These are phyloP conservation scores for Verticillium zaregamsianum DNA, from an alignment of 2,329 filamentous ascomycete genomes.

Conservation along the genomic window DNA sequence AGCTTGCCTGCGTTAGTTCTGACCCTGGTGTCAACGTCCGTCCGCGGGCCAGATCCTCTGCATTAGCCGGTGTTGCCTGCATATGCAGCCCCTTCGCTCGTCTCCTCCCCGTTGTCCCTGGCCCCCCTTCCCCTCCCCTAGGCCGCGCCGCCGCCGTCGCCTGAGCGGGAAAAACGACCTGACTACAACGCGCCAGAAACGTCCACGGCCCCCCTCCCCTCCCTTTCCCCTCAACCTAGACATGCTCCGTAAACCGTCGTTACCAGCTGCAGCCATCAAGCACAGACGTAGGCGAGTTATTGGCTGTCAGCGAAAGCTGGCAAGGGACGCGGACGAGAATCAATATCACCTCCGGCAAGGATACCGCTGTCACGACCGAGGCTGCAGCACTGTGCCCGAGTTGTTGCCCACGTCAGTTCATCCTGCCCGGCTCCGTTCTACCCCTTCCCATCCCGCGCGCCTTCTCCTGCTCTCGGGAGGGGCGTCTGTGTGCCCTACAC, in stretches of 20 bases:
- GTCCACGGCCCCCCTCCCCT: not conserved
- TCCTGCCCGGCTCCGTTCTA: not conserved
- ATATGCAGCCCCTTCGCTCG: not conserved
- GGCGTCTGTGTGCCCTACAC: not conserved
- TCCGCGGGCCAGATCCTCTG: conserved; percentile 2
- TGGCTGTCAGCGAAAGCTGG: conserved; percentile 4
- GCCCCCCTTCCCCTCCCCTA: not conserved
- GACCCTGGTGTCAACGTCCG: not conserved
- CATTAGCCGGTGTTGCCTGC: conserved; percentile 1
- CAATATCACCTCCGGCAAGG: conserved; percentile 3
- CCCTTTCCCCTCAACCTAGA: not conserved
- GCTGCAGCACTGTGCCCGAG: not conserved
- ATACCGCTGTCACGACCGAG: conserved; percentile 1
- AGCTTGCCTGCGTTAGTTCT: not conserved
- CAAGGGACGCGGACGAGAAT: not conserved
- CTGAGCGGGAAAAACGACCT: not conserved
- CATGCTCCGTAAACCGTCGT: not conserved
- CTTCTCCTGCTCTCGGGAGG: not conserved
- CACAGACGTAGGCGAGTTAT: conserved; percentile 9
- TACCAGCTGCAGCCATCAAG: conserved; percentile 7
- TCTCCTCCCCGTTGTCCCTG: not conserved
- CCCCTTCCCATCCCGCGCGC: not conserved
- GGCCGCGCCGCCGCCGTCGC: not conserved
- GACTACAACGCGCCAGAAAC: not conserved
- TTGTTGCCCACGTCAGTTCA: not conserved